Base-by-base conservation (phyloP, 129 eudicot species). In the Artemisia tridentata region DNA sequence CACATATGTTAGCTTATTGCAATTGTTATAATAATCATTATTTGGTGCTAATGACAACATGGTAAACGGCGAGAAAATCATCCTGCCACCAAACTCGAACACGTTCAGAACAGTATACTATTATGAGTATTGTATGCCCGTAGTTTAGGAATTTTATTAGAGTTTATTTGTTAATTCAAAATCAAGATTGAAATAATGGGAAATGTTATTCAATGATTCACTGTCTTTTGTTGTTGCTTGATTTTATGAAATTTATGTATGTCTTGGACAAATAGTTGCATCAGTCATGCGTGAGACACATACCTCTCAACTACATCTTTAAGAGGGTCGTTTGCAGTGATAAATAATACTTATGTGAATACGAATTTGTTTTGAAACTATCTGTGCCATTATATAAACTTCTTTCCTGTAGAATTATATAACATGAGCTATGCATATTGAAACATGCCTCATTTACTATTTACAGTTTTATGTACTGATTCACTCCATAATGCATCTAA, bases 361-460 rank as follows among this genome's bases (percentile, higher is more conserved):
- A n/a, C 46, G 0, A 19, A 55, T 23, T 18, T 55, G 11, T 18
- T 18, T 55, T 57, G 0, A 57, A 29, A 20, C 29, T 57, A 5
- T 57, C 7, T 55, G 63, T 11, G 45, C 47, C 20, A 11, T 63
- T 51, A 15, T 52, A 65, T 59, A 27, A 59, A 68, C 46, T 68
- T 63, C 18, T 18, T 3, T 38, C 45, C 45, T 23, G 16, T 61
- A 74, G 55, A 51, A 34, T 10, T 29, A 14, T 64, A 13, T 12
- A 63, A 20, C 64, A 53, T 5, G 57, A 59, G 63, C 52, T 45
- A 58, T 45, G 45, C 18, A 57, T 71, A 57, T 25, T 51, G 14
- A 67, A 63, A 67, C 74, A 75, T 18, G 55, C 55, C 53, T 67
- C 58, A 67, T 25, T 19, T 45, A 58, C 55, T 21, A 19, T 60